Evolutionary conservation across 2,329 filamentous ascomycete species (phyloP).

Genomic region (Diaporthe australafricana): DNA sequence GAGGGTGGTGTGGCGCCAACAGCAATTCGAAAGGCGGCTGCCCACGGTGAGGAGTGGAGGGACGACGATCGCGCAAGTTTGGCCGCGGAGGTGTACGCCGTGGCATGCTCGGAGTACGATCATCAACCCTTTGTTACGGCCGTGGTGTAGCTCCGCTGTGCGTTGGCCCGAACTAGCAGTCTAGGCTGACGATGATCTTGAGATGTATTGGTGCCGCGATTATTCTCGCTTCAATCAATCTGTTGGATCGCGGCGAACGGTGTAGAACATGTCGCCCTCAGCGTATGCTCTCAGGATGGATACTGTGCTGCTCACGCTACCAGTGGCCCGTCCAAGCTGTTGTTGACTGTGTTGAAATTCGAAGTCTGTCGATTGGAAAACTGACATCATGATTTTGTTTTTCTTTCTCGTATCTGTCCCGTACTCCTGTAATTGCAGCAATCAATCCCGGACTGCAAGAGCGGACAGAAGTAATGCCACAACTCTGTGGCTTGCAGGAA

Average conservation of each 20-base stretch:
- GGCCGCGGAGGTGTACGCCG: neutral
- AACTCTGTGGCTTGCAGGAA: constrained; percentile 75
- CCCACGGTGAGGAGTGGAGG: neutral
- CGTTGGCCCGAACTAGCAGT: neutral
- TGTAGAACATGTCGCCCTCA: constrained; percentile 84
- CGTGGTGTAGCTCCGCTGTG: neutral
- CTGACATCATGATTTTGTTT: constrained; percentile 86
- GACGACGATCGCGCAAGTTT: constrained; percentile 6
- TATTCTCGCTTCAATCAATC: constrained; percentile 10
- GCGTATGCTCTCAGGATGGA: constrained; percentile 46
- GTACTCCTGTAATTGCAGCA: constrained; percentile 87
- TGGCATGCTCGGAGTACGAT: neutral
- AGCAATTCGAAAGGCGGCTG: constrained; percentile 11
- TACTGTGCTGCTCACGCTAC: constrained; percentile 60
- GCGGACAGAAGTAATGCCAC: constrained; percentile 81
- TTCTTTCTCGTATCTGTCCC: constrained; percentile 63
- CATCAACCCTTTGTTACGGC: neutral
- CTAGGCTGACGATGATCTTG: constrained; percentile 12
- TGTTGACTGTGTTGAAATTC: constrained; percentile 86
- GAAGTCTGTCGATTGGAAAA: constrained; percentile 95
- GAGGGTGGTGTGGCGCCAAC: neutral
- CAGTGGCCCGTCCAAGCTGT: constrained; percentile 73
- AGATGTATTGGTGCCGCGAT: neutral
- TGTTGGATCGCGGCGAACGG: constrained; percentile 71
- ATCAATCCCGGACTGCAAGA: constrained; percentile 75